Evolutionary conservation across 2,329 filamentous ascomycete species (phyloP), one percentile per base, ranked within the genome.

Genomic region (Arthrobotrys iridis): DNA sequence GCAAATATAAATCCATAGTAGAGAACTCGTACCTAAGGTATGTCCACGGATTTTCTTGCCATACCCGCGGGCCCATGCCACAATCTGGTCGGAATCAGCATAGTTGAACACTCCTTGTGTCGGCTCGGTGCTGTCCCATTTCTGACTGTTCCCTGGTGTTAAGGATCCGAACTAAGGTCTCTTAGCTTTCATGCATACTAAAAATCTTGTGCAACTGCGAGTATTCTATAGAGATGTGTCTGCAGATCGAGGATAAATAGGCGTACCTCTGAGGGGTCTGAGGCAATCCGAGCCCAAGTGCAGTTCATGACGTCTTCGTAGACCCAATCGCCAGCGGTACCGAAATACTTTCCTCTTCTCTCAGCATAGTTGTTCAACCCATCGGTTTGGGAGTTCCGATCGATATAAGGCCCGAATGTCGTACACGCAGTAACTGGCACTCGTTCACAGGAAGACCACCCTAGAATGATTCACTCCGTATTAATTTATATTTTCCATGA

Each of bases 121-220:
- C 0, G 78, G 79, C 80, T 90, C 83, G n/a, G 83, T 84, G 28
- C 85, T 82, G 78, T 89, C 87, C 88, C 88, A 91, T 82, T 91
- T 90, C 85, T 90, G 89, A 80, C 84, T 87, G 84, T 91, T 91
- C 83, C 91, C 89, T 0, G 86, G 85, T 0, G 89, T 90, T 18
- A 91, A 83, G 80, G 88, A 86, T 15, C 88, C 88, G 76, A 90
- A 91, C 81, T 89, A 37, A 48, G n/a, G n/a, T 7, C 6, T n/a
- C 15, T n/a, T 15, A 15, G 35, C n/a, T 13, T 40, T 13, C 35
- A 6, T 40, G 35, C 35, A 13, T 40, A 11, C 2, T 6, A 40
- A 4, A 43, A 20, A 18, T 15, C 2, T 43, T 22, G 40, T 5
- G 15, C 2, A 10, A 40, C 5, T 15, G n/a, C n/a, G n/a, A 35